Conservation (phyloP, 768 basidiomycete genomes). For the Suillus subalutaceus region DNA sequence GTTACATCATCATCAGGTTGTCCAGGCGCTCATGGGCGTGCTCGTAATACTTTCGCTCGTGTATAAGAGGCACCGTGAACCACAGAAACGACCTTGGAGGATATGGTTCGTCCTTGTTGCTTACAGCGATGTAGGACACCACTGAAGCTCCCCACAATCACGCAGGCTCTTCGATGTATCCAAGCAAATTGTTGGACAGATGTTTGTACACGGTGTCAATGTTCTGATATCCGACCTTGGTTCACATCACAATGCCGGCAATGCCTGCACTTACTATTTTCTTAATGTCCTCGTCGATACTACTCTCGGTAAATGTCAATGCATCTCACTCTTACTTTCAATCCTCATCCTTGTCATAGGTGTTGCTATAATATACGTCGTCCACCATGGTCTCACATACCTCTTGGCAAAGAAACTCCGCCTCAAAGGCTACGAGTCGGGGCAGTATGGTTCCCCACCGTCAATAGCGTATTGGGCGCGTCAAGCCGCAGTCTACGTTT, state of each 20-base stretch:
- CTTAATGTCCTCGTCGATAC: conserved; percentile 88
- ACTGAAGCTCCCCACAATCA: conserved; percentile 6
- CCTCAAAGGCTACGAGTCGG: conserved; percentile 80
- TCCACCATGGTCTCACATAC: conserved; percentile 65
- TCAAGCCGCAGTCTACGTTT: conserved; percentile 82
- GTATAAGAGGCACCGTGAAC: conserved; percentile 86
- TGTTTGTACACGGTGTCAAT: conserved; percentile 80
- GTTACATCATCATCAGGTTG: conserved; percentile 48
- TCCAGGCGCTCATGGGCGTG: conserved; percentile 88
- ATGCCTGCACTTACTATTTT: conserved; percentile 92
- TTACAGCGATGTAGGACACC: conserved; percentile 11
- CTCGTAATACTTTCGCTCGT: conserved; percentile 87
- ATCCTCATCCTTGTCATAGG: conserved; percentile 48
- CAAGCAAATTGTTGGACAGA: conserved; percentile 87
- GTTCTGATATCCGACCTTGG: conserved; percentile 78
- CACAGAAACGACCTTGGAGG: conserved; percentile 83
- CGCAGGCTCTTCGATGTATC: conserved; percentile 88
- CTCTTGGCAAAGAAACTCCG: conserved; percentile 64
- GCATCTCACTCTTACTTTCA: neutral
- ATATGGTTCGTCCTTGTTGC: conserved; percentile 68
- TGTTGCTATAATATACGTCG: conserved; percentile 78
- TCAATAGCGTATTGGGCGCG: conserved; percentile 70
- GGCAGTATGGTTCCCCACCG: conserved; percentile 88
- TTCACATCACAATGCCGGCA: conserved; percentile 68
- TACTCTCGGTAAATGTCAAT: conserved; percentile 58